Conservation (phyloP, 352 stramenopile genomes). For the Phytophthora hibernalis region DNA sequence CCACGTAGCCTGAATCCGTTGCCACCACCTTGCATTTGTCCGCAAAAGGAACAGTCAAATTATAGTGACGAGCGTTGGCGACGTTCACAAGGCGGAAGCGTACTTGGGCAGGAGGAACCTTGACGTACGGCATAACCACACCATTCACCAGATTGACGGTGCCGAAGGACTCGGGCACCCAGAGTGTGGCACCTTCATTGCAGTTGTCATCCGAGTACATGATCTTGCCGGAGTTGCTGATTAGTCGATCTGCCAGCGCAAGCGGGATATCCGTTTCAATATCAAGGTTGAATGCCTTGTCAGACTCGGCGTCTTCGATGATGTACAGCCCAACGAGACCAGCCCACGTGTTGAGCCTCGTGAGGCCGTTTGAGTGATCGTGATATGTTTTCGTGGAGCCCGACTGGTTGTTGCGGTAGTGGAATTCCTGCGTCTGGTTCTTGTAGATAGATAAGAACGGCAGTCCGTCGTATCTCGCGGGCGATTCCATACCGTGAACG, state of each 20-base stretch:
- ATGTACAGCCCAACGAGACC: constrained; percentile 56
- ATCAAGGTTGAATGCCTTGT: constrained; percentile 45
- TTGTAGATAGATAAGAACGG: constrained; percentile 51
- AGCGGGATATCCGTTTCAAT: constrained; percentile 58
- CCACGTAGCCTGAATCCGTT: constrained; percentile 68
- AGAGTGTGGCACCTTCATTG: constrained; percentile 35
- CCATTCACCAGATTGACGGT: constrained; percentile 56
- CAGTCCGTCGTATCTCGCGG: constrained; percentile 53
- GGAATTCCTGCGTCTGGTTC: constrained; percentile 45
- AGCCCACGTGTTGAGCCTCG: constrained; percentile 56
- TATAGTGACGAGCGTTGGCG: constrained; percentile 82
- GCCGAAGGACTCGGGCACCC: constrained; percentile 60
- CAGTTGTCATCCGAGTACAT: constrained; percentile 59
- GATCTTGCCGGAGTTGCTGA: constrained; percentile 36
- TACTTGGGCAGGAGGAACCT: constrained; percentile 67
- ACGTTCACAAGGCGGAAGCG: constrained; percentile 71
- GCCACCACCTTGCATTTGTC: constrained; percentile 70
- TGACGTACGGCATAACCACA: constrained; percentile 64
- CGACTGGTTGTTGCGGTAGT: constrained; percentile 60
- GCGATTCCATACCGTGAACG: constrained; percentile 53
- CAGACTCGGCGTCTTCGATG: constrained; percentile 39
- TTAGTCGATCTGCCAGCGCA: constrained; percentile 43
- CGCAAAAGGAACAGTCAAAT: constrained; percentile 72
- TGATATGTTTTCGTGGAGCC: constrained; percentile 59
- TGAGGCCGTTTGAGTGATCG: constrained; percentile 57